These are phyloP conservation scores for Lactarius hengduanensis DNA, from an alignment of 768 basidiomycete genomes.

Conservation along the genomic window DNA sequence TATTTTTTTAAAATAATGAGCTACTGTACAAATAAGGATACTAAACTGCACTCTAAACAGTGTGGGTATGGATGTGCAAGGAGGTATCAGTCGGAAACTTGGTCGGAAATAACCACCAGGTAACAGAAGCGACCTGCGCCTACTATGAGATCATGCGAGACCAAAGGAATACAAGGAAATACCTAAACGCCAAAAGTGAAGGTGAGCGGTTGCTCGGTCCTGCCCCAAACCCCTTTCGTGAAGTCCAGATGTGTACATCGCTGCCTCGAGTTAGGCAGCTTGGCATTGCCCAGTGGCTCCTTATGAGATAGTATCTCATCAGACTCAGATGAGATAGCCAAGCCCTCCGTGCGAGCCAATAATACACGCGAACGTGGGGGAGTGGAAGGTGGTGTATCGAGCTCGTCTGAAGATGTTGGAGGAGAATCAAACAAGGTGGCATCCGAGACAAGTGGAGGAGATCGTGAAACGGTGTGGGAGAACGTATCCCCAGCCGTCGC, in stretches of 20 bases:
- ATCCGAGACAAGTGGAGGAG: conserved; percentile 18
- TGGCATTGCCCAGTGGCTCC: neutral
- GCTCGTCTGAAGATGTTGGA: conserved; percentile 26
- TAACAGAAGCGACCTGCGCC: neutral
- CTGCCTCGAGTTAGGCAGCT: neutral
- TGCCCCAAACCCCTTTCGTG: neutral
- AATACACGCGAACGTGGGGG: neutral
- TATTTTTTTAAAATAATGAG: too few species aligned
- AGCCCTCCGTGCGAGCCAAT: neutral
- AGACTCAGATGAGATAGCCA: neutral
- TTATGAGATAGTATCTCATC: neutral
- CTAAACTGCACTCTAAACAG: neutral
- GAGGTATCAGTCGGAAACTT: neutral
- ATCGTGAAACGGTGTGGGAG: conserved; percentile 3
- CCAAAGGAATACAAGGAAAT: neutral
- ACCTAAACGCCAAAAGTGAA: conserved; percentile 15
- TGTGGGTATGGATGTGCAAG: neutral
- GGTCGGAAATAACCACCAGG: neutral
- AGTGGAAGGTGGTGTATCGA: conserved; percentile 25
- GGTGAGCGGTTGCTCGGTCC: neutral
- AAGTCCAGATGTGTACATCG: neutral
- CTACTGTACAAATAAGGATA: neutral
- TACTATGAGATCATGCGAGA: neutral
- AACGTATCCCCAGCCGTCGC: neutral
- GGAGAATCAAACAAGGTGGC: conserved; percentile 13